Conservation (phyloP, 345 rosid species). For the Noccaea caerulescens region DNA sequence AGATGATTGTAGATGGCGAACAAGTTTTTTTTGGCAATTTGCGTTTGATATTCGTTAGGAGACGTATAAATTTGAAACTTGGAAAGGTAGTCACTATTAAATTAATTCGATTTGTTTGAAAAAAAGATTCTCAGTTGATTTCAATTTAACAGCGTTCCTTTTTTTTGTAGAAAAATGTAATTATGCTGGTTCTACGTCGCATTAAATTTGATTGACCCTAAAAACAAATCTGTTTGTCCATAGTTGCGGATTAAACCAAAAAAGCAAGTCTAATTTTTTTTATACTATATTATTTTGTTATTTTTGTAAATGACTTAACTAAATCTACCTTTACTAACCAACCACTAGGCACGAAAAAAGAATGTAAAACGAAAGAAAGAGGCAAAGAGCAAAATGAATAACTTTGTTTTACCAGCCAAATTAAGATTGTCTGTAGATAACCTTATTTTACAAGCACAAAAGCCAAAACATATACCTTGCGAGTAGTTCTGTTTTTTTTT, state of each 20-base stretch:
- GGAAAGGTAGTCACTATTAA: slow-evolving; percentile 11
- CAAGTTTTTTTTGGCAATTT: slow-evolving; percentile 31
- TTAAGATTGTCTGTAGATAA: too few relatives aligned
- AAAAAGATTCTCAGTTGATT: slow-evolving; percentile 14
- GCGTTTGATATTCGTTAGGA: slow-evolving; percentile 29
- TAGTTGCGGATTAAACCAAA: neutral
- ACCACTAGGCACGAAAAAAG: neutral
- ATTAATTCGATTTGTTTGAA: neutral
- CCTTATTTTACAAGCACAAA: neutral
- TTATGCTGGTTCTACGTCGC: slow-evolving; percentile 5
- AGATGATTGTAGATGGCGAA: slow-evolving; percentile 25
- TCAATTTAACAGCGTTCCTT: slow-evolving; percentile 5
- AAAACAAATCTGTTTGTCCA: neutral
- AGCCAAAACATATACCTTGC: neutral
- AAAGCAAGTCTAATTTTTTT: neutral
- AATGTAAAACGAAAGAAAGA: neutral
- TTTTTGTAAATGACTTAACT: neutral
- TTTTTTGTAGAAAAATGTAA: neutral
- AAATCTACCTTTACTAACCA: neutral
- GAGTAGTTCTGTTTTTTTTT: neutral
- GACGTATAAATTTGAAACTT: slow-evolving; percentile 17
- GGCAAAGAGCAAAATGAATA: neutral
- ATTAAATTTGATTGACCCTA: slow-evolving; percentile 15
- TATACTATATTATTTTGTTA: neutral
- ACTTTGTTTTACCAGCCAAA: neutral